Base-by-base conservation (phyloP, 2,329 filamentous ascomycete genomes). In the Trichoderma hamatum region DNA sequence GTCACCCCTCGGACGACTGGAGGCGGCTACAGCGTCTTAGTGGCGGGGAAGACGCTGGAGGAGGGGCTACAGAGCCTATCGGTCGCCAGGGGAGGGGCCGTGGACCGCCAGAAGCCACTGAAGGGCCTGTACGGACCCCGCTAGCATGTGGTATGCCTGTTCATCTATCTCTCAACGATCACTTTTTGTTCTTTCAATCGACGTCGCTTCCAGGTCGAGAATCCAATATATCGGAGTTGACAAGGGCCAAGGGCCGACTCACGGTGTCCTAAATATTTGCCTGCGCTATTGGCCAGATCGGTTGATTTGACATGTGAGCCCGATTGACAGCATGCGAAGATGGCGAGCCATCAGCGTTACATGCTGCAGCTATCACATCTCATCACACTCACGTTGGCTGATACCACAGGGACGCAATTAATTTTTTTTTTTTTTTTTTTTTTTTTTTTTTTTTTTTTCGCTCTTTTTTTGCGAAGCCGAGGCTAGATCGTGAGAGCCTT, bases 1-100 rank as follows among this genome's bases (percentile, higher is more conserved):
- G 66, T 68, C 66, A 68, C 36, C 16, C 13, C 14, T 68, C 58
- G 66, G 13, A 62, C 66, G 49, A 68, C 58, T 19, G 55, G 64
- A 59, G 24, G n/a, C 30, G 26, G 43, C 24, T 54, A 21, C 56
- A 67, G 65, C 7, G 55, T 14, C 39, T 58, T 49, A 59, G 54
- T 19, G 43, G 43, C 39, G 55, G 64, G 54, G 64, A 55, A 46
- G 62, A 52, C 30, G 52, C 55, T 36, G 7, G 10, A 39, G n/a
- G 19, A 32, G 24, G 39, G 36, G 16, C 21, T 54, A 28, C 10
- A 63, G 60, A 34, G 36, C n/a, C 46, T 21, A 49, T 49, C 19
- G 60, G 59, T 3, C 30, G 52, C 32, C 5, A 14, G 19, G 34
- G 30, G 19, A 32, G 24, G 39, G 36, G 16, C 21, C 36, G 51